Evolutionary conservation across 2,329 filamentous ascomycete genomes (phyloP), one percentile per base, ranked within the genome.

Genomic region (Rasamsonia emersonii): DNA sequence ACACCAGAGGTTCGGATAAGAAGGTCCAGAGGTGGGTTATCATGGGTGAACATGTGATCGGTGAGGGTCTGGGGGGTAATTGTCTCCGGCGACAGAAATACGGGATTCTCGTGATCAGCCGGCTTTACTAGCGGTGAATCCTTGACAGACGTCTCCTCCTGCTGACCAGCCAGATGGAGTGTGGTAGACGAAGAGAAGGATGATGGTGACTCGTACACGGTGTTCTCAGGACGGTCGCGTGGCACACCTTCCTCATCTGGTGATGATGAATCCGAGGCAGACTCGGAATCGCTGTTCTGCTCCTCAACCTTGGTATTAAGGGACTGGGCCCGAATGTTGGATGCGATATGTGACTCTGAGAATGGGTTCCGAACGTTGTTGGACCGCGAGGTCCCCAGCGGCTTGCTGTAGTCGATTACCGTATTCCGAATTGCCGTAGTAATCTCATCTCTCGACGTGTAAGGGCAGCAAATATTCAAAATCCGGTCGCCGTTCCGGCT

Each of bases 391-490:
- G 65, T 52, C 9, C 70, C 69, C 11, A 82, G 68, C 4, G 86
- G 82, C 31, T 74, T 78, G 38, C 82, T 83, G 58, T 86, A 96
- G 38, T 94, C 84, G 36, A 82, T 70, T 6, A 98, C 88, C 0
- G 89, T 95, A 24, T 79, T 77, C 41, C 84, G 80, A 44, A 98
- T 84, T 4, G 89, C 85, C 3, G 82, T 78, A 0, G 89, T 93
- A 44, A 98, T 96, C 56, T 98, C 91, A 50, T 94, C 86, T 42
- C 91, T 75, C 4, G 88, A 93, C 0, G 91, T 96, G 53, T 98
- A 98, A 0, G 91, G 91, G 51, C 96, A 96, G 66, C 91, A 98
- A 41, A 98, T 86, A 54, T 98, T 98, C 31, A 98, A 67, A 18
- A 82, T 71, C 24, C 77, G 75, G 38, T 81, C 78, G 41, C 79